Conservation (phyloP, 2,329 filamentous ascomycete species). For the Setomelanomma holmii region DNA sequence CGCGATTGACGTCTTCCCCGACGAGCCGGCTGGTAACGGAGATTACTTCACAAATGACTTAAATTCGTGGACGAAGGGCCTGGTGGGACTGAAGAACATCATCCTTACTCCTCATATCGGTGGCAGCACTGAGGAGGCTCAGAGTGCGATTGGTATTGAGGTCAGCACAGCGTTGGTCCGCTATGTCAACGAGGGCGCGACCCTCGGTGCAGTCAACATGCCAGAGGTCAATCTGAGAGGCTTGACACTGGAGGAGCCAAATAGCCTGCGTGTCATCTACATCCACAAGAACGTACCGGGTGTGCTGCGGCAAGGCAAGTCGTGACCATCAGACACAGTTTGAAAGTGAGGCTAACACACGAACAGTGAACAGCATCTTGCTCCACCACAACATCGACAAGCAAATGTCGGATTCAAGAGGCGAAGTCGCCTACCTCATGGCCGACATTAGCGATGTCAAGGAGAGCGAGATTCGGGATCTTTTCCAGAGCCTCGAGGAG, state of each 20-base stretch:
- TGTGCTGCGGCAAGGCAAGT: conserved; percentile 80
- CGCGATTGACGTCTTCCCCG: conserved; percentile 94
- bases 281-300: conserved; percentile 97
- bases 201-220: conserved; percentile 91
- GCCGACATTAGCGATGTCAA: conserved; percentile 92
- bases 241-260: conserved; percentile 86
- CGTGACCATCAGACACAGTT: neutral
- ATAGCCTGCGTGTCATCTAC: conserved; percentile 92
- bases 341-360: conserved; percentile 13
- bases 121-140: conserved; percentile 96
- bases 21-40: conserved; percentile 92
- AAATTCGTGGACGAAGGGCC: conserved; percentile 84
- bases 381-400: conserved; percentile 98
- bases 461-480: conserved; percentile 79
- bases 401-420: conserved; percentile 95
- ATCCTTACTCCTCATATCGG: conserved; percentile 97
- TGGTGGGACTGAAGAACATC: conserved; percentile 85
- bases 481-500: conserved; percentile 82
- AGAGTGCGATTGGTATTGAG: conserved; percentile 93
- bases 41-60: conserved; percentile 89
- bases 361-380: conserved; percentile 86
- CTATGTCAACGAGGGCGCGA: conserved; percentile 95
- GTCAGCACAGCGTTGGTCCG: conserved; percentile 86
- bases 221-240: conserved; percentile 92
- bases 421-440: conserved; percentile 96